Conservation (phyloP, 208 protist genomes). For the Willaertia magna region DNA sequence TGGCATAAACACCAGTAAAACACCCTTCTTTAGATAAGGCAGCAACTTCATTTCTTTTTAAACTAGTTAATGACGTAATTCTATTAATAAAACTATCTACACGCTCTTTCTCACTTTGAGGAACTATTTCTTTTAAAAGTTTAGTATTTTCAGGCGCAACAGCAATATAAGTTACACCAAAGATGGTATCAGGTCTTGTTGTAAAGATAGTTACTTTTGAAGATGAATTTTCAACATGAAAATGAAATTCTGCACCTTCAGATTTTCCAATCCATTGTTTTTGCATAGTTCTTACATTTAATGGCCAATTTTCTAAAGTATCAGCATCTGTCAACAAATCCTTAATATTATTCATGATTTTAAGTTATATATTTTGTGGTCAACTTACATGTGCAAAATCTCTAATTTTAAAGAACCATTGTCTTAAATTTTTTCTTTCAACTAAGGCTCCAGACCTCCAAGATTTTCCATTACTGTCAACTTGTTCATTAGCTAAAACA, state of each 20-base stretch:
- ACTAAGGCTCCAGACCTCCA: slow-evolving; percentile 59
- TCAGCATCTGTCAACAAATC: slow-evolving; percentile 33
- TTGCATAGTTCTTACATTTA: slow-evolving; percentile 50
- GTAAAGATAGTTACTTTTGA: slow-evolving; percentile 32
- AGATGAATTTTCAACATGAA: slow-evolving; percentile 16
- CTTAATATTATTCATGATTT: background rate
- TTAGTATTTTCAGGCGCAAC: slow-evolving; percentile 29
- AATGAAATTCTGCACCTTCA: slow-evolving; percentile 33
- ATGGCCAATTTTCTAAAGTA: slow-evolving; percentile 35
- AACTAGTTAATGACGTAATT: background rate
- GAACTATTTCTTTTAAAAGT: background rate
- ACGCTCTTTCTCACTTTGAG: background rate
- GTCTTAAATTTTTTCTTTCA: slow-evolving; percentile 38
- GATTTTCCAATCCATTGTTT: slow-evolving; percentile 55
- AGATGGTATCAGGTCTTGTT: slow-evolving; percentile 46
- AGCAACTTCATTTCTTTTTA: background rate
- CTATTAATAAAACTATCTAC: background rate
- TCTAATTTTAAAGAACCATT: slow-evolving; percentile 62
- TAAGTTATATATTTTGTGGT: background rate
- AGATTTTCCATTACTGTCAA: slow-evolving; percentile 45
- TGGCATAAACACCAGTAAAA: slow-evolving; percentile 16
- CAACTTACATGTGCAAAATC: slow-evolving; percentile 40
- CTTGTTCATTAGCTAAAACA: slow-evolving; percentile 64
- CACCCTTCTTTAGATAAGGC: slow-evolving; percentile 2
- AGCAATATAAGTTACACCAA: slow-evolving; percentile 40